Base-by-base conservation (phyloP, 352 stramenopile species). In the Pythium myriotylum region DNA sequence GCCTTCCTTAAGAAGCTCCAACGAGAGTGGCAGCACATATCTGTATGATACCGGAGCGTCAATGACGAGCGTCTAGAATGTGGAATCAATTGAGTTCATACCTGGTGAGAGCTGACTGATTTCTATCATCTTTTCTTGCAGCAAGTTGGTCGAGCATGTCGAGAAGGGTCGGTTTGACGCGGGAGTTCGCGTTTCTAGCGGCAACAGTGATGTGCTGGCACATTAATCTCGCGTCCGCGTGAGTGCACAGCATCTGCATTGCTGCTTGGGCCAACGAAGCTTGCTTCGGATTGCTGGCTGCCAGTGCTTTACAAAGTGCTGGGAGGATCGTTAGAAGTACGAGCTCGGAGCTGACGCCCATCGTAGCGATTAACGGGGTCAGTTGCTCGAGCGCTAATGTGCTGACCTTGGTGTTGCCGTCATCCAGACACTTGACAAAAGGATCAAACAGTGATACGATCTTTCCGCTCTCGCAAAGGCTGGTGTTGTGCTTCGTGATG, bases 351-450 rank as follows among this genome's bases (percentile, higher is more conserved):
- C 74, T 72, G 42, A 70, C 73, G 4, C 76, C 78, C 5, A 94
- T 37, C 10, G 62, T 58, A 3, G 74, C 68, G 0, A 91, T 75
- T 16, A 91, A 80, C 16, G 57, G 54, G 2, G 79, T 60, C 33
- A 94, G 73, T 5, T 69, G 67, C 47, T 92, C 81, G 29, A 94
- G 72, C 12, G 79, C 68, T 6, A 86, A 65, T 17, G 80, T 70
- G 9, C 73, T 81, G 17, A 94, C 83, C 59, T 91, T 92, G 22
- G 83, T 68, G 42, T 94, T 94, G 29, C 81, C 82, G 35, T 94
- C 83, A 35, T 91, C 81, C 45, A 91, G 66, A 26, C 85, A 74
- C 54, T 90, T 90, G 49, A 82, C 68, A 9, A 94, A 52, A 29
- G 58, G 33, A 60, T 94, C 85, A 45, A 94, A 89, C n/a, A 94